A percentile compares a stretch with the other conserved stretches of the same genome.
These are phyloP conservation scores for Mycena galericulata DNA, from an alignment of 768 basidiomycete genomes.

Conservation along the genomic window DNA sequence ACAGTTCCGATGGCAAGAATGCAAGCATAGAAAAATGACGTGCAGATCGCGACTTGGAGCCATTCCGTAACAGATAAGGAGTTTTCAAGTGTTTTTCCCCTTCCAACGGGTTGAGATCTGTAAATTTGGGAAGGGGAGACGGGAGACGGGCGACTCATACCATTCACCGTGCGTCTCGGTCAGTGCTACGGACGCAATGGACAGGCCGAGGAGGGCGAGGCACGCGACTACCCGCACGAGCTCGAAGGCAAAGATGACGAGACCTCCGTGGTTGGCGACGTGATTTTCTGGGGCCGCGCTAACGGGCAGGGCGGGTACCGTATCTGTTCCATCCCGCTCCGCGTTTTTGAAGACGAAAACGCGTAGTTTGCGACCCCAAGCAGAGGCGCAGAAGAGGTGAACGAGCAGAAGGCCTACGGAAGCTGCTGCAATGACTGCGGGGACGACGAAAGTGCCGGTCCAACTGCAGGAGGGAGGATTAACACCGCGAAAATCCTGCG, in stretches of 20 bases:
- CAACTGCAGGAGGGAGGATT: too few species aligned
- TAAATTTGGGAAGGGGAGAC: too few species aligned
- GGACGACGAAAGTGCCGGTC: too few species aligned
- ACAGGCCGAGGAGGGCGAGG: slow-evolving; percentile 4
- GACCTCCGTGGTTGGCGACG: neutral
- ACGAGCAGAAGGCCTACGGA: too few species aligned
- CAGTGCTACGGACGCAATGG: neutral
- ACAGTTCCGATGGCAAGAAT: slow-evolving; percentile 6
- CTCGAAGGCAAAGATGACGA: neutral
- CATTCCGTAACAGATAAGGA: too few species aligned
- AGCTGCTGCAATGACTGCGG: too few species aligned
- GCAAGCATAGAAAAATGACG: neutral
- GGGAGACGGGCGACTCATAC: too few species aligned
- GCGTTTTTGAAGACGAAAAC: neutral
- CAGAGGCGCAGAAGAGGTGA: neutral
- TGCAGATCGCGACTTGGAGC: too few species aligned
- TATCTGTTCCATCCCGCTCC: neutral
- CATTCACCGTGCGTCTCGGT: neutral
- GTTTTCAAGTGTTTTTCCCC: neutral
- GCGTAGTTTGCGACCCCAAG: neutral
- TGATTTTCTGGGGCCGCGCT: neutral
- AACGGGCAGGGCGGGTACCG: neutral
- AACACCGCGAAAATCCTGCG: too few species aligned
- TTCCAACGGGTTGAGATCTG: too few species aligned
- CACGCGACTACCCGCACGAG: slow-evolving; percentile 8